These are phyloP conservation scores for Termitomyces sp. DNA, from an alignment of 768 basidiomycete genomes.

Conservation along the genomic window DNA sequence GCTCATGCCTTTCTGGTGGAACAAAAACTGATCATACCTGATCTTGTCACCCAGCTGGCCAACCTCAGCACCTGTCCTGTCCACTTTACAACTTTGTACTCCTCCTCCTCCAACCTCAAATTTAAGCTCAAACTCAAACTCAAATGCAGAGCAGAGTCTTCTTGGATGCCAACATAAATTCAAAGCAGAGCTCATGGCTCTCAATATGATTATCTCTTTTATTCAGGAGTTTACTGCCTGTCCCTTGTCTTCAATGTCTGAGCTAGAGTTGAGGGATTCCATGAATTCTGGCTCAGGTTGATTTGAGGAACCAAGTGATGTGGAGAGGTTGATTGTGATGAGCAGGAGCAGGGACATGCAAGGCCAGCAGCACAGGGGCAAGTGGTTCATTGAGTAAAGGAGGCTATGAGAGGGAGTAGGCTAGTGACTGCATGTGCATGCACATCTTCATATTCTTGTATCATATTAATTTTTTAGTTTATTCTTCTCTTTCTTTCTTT, in stretches of 20 bases:
- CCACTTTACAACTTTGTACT: neutral
- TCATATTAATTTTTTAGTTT: too few species aligned
- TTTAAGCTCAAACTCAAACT: neutral
- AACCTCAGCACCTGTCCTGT: neutral
- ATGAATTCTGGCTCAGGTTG: constrained; percentile 33
- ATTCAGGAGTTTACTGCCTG: constrained; percentile 28
- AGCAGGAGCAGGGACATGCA: constrained; percentile 3
- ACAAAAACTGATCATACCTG: constrained; percentile 68
- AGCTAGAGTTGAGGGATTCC: constrained; percentile 36
- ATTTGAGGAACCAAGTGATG: constrained; percentile 72
- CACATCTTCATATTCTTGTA: too few species aligned
- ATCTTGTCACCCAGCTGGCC: constrained; percentile 46
- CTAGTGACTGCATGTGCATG: too few species aligned
- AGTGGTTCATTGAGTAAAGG: constrained; percentile 29
- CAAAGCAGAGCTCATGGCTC: constrained; percentile 54
- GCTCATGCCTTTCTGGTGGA: constrained; percentile 69
- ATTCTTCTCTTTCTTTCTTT: too few species aligned
- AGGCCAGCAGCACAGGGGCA: constrained; percentile 28
- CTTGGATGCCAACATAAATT: constrained; percentile 46
- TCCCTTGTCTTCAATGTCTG: constrained; percentile 19
- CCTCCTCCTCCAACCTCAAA: neutral
- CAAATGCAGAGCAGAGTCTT: constrained; percentile 21
- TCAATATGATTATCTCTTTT: constrained; percentile 20
- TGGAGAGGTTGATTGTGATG: constrained; percentile 43
- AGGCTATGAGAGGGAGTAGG: constrained; percentile 36